phyloP scores from a whole-genome alignment of 1,284 basidiomycete genomes.

The Tilletiopsis washingtonensis region DNA sequence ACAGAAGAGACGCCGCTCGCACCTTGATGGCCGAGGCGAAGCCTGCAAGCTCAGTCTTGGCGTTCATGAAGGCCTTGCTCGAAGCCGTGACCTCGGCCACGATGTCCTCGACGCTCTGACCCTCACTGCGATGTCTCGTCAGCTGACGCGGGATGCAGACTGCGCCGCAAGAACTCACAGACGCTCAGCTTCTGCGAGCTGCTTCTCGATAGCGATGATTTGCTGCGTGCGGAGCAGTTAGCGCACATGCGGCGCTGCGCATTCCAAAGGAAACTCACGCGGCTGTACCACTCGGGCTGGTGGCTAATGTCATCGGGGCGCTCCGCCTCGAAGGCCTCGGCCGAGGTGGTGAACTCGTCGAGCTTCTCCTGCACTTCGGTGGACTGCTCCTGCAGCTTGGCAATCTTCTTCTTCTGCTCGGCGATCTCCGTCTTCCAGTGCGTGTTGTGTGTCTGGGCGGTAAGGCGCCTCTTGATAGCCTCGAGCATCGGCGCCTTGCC shows the following conservation, averaged over 20 bases:
- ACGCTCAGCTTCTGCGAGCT: too few species aligned
- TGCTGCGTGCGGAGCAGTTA: too few species aligned
- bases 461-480: slow-evolving; percentile 8
- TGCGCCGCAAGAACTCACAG: too few species aligned
- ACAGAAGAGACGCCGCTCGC: too few species aligned
- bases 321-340: neutral
- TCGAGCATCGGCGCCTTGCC: slow-evolving; percentile 21
- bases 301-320: too few species aligned
- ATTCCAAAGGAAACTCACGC: too few species aligned
- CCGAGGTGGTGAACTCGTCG: neutral
- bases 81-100: slow-evolving; percentile 56
- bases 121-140: neutral
- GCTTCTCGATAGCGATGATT: too few species aligned
- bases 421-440: slow-evolving; percentile 17
- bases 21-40: neutral
- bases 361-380: slow-evolving; percentile 46
- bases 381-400: slow-evolving; percentile 58
- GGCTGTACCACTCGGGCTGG: too few species aligned
- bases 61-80: slow-evolving; percentile 59
- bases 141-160: too few species aligned
- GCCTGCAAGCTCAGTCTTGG: slow-evolving; percentile 61
- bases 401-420: slow-evolving; percentile 51
- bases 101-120: slow-evolving; percentile 3
- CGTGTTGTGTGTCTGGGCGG: slow-evolving; percentile 19
- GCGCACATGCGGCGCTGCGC: too few species aligned